Base-by-base conservation (phyloP, 805 yeast genomes). In the Candida pseudoglaebosa region DNA sequence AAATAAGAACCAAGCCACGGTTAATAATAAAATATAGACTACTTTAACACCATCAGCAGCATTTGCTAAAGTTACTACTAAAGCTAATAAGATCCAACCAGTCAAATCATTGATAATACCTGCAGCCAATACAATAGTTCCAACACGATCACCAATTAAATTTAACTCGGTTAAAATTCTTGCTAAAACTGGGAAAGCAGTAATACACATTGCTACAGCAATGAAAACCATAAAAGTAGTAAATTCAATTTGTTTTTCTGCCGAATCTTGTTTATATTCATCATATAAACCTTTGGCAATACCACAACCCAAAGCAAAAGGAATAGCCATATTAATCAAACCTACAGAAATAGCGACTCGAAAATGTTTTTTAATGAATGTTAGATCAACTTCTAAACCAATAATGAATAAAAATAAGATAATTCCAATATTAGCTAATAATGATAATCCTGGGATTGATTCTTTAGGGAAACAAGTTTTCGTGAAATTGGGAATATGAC, bases 141-240 rank as follows among this genome's bases (percentile, higher is more conserved):
- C 89, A 15, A 84, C 90, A 46, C 86, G 68, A 52, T 82, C 89
- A 36, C 78, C 79, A 32, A 82, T 72, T 43, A 85, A 66, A 46
- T 84, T 72, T 45, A 85, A 67, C 53, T 84, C 91, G 4, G 88
- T 80, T 46, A 85, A 62, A 19, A 85, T 85, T 54, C 95, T 77
- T 1, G 86, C 91, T 44, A 85, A 61, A 2, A 85, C 95, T 0
- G 95, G 95, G 57, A 85, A 81, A 1, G 95, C 95, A 3, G 95
- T 85, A 47, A 85, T 83, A 45, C 91, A 78, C 70, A 84, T 72
- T 2, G 95, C 91, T 9, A 83, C 88, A 2, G 91, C 90, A 36
- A 85, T 80, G 49, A 85, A 85, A 8, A 84, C 84, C 82, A 82
- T 78, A 49, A 72, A 85, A 0, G 88, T 82, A 10, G 90, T 80